A percentile compares a stretch with the other conserved stretches of the same genome.
phyloP scores from a whole-genome alignment of 2,329 filamentous ascomycete species.

The Pestalotiopsis fici region DNA sequence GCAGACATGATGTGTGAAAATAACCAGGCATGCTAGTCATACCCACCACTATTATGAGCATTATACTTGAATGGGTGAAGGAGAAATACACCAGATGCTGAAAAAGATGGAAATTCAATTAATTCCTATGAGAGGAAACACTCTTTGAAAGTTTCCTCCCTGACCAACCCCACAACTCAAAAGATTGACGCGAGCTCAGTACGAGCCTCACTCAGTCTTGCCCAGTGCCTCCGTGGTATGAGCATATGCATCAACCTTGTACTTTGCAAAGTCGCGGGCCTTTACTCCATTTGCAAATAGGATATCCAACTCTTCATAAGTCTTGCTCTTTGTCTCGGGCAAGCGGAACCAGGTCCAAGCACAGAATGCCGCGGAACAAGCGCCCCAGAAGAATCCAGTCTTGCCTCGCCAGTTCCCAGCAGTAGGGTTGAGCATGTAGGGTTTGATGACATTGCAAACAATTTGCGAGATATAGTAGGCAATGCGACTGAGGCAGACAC shows the following conservation, averaged over 20 bases:
- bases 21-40: no score
- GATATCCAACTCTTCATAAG: slow-evolving; percentile 64
- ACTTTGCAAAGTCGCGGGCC: slow-evolving; percentile 15
- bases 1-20: no score
- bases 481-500: slow-evolving; percentile 12
- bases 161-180: neutral
- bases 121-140: no score
- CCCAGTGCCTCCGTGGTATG: neutral
- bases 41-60: no score
- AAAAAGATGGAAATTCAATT: no score
- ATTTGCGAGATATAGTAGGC: slow-evolving; percentile 14
- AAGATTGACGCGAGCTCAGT: neutral
- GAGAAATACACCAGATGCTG: no score
- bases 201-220: neutral
- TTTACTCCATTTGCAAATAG: slow-evolving; percentile 33
- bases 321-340: slow-evolving; percentile 61
- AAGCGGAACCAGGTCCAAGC: slow-evolving; percentile 66
- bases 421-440: slow-evolving; percentile 30
- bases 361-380: slow-evolving; percentile 52
- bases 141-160: no score
- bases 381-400: slow-evolving; percentile 28
- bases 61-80: no score
- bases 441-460: slow-evolving; percentile 28
- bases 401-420: slow-evolving; percentile 32
- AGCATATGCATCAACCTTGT: slow-evolving; percentile 28